Evolutionary conservation across 148 eudicot species (phyloP).

Genomic region (Talinum fruticosum): DNA sequence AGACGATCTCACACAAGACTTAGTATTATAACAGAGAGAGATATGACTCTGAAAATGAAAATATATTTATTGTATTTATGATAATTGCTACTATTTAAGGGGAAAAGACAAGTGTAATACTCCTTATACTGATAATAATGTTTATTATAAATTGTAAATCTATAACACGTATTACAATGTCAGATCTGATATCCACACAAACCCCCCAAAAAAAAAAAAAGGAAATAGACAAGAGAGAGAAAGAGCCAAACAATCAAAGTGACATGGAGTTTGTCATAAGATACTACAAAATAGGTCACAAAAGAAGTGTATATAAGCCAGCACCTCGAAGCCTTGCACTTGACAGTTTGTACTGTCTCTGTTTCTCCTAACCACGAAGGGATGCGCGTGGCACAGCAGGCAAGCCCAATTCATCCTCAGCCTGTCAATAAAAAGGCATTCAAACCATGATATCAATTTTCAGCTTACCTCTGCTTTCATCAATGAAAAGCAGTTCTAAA

Average conservation of each 20-base stretch:
- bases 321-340: background rate
- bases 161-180: background rate
- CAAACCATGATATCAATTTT: background rate
- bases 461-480: background rate
- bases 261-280: background rate
- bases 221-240: background rate
- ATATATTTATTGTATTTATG: no score
- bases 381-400: constrained; percentile 88
- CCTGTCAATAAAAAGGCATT: constrained; percentile 34
- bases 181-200: background rate
- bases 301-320: background rate
- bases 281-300: constrained; percentile 1
- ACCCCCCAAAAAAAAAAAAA: background rate
- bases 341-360: background rate
- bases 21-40: no score
- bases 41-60: no score
- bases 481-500: background rate
- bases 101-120: background rate
- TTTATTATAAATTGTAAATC: background rate
- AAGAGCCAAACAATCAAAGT: background rate
- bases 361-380: constrained; percentile 55
- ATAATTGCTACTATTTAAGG: no score
- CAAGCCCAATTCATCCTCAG: constrained; percentile 78
- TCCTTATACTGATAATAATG: background rate
- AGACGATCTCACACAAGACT: no score